These are phyloP conservation scores for Ceriops tagal DNA, from an alignment of 345 rosid species.

Conservation along the genomic window DNA sequence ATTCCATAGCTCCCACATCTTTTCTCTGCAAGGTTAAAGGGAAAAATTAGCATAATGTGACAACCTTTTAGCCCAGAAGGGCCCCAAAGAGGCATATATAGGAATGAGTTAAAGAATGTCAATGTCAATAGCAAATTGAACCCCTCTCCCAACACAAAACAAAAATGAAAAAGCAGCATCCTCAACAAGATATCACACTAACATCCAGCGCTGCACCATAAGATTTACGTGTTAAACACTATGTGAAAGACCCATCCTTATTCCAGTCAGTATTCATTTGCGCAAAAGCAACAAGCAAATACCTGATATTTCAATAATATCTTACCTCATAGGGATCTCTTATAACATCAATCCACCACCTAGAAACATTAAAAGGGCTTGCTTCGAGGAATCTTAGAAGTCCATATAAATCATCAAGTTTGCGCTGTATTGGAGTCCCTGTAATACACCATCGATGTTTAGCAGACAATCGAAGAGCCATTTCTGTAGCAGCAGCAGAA, in stretches of 20 bases:
- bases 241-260: neutral
- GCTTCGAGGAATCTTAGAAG: conserved; percentile 76
- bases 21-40: conserved; percentile 47
- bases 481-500: conserved; percentile 90
- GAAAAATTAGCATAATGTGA: conserved; percentile 4
- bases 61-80: conserved; percentile 8
- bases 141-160: too few species aligned
- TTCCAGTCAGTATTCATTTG: neutral
- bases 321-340: conserved; percentile 87
- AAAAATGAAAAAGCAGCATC: too few species aligned
- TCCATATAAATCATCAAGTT: conserved; percentile 92
- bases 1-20: conserved; percentile 68
- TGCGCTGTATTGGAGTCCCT: conserved; percentile 93
- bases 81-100: neutral
- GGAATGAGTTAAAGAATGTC: neutral
- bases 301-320: conserved; percentile 1
- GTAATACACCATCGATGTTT: conserved; percentile 93
- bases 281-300: neutral
- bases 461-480: conserved; percentile 79
- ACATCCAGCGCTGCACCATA: too few species aligned
- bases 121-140: too few species aligned
- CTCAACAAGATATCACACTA: too few species aligned
- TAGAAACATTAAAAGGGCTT: conserved; percentile 66
- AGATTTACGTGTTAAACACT: neutral
- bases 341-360: conserved; percentile 93